Conservation (phyloP, 495 filamentous ascomycete genomes). For the Neurospora sp. region DNA sequence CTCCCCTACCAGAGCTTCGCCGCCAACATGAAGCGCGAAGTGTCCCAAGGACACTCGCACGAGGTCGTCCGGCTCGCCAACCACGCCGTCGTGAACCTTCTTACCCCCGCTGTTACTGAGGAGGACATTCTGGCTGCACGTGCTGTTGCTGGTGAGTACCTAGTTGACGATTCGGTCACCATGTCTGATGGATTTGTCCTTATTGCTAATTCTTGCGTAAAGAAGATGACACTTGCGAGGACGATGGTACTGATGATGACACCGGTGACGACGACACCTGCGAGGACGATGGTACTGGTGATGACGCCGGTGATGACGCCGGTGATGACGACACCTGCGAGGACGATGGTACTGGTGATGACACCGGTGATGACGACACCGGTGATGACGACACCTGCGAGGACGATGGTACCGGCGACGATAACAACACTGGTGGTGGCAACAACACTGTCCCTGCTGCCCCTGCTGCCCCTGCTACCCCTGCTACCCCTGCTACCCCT, state of each 20-base stretch:
- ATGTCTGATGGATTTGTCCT: background rate
- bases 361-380: conserved; percentile 29
- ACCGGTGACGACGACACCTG: conserved; percentile 2
- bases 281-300: conserved; percentile 13
- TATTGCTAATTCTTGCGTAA: conserved; percentile 8
- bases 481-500: too few relatives aligned
- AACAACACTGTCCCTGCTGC: background rate
- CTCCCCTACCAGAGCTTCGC: conserved; percentile 22
- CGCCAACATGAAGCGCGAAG: conserved; percentile 36
- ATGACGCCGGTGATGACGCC: conserved; percentile 38
- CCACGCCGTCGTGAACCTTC: conserved; percentile 38
- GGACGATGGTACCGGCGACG: conserved; percentile 31
- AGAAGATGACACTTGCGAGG: conserved; percentile 43
- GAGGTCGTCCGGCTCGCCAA: conserved; percentile 39
- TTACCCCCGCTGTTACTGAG: conserved; percentile 47
- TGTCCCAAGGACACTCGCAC: conserved; percentile 57
- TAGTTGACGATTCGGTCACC: background rate
- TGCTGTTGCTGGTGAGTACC: conserved; percentile 28
- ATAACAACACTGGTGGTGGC: conserved; percentile 15
- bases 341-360: conserved; percentile 18
- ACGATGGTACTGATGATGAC: conserved; percentile 27
- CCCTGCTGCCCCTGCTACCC: too few relatives aligned
- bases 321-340: conserved; percentile 40
- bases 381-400: too few relatives aligned
- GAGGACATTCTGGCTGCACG: conserved; percentile 37